Conservation (phyloP, 768 basidiomycete genomes). For the Amylocystis lapponica region DNA sequence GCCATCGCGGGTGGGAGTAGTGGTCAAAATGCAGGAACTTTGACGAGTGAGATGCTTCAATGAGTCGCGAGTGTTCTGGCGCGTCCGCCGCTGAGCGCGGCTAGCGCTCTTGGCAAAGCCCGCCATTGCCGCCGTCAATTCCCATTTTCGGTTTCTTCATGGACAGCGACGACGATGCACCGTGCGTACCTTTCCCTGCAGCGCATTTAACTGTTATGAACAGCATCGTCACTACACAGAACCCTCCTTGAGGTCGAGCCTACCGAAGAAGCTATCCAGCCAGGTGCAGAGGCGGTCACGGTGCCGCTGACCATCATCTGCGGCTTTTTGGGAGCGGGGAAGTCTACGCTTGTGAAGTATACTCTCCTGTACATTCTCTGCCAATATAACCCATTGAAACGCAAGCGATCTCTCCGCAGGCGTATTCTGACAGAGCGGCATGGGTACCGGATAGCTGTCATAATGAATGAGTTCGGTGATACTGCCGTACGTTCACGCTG, state of each 20-base stretch:
- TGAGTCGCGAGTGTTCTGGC: no score
- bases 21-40: not conserved
- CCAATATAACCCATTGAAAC: not conserved
- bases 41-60: no score
- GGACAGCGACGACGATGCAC: slow-evolving; percentile 56
- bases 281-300: slow-evolving; percentile 16
- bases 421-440: slow-evolving; percentile 90
- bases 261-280: not conserved
- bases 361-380: no score
- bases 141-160: slow-evolving; percentile 19
- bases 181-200: slow-evolving; percentile 36
- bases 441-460: slow-evolving; percentile 94
- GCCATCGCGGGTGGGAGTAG: not conserved
- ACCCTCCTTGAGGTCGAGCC: slow-evolving; percentile 27
- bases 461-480: slow-evolving; percentile 98
- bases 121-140: not conserved
- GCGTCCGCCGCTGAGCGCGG: not conserved
- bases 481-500: slow-evolving; percentile 61
- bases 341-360: slow-evolving; percentile 85
- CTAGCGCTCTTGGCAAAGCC: not conserved
- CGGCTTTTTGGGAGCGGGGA: slow-evolving; percentile 92
- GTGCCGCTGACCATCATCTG: slow-evolving; percentile 93
- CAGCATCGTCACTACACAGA: not conserved
- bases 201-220: not conserved
- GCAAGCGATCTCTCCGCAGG: slow-evolving; percentile 28